Base-by-base conservation (phyloP, 2,329 filamentous ascomycete genomes). In the Diaporthe longicolla region DNA sequence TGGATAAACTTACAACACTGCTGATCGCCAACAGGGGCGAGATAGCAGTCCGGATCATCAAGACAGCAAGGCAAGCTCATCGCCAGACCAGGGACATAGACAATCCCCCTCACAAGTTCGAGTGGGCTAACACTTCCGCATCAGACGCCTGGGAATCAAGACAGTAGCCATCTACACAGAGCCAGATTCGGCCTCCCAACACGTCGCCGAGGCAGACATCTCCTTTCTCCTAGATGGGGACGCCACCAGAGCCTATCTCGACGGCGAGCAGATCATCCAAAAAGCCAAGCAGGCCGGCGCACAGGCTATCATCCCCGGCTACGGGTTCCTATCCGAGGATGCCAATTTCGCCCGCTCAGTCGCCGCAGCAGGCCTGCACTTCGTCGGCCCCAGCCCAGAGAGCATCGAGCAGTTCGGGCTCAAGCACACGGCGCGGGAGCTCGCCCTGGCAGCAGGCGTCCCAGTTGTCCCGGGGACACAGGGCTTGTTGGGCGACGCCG, bases 291-390 rank as follows among this genome's bases (percentile, higher is more conserved):
- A 84, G 8, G 86, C 26, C 77, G 82, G 3, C 87, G 82, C 11
- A 84, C 73, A 92, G 75, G 89, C 89, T 4, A 87, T 93, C 21
- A 89, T 92, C 63, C 90, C 91, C 0, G 91, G 91, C 4, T 93
- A 93, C 82, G 91, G 91, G 1, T 93, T 92, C 76, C 80, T 93
- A 4, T 89, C 87, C 8, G 91, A 93, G 72, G 92, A 92, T 77
- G 85, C 87, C 9, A 85, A 88, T 15, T 93, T 93, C 77, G 90
- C 90, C 0, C 80, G 83, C 61, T 80, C 85, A 29, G 87, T 90
- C 6, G 78, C 82, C 8, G 82, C 86, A 21, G 88, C 88, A 1
- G 90, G 89, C 0, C 83, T 92, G 71, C 82, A 82, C 0, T 93
- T 90, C 79, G 86, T 89, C 3, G 91, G 91, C 0, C 91, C 91